phyloP scores from a whole-genome alignment of 192 early-diverging fungal genomes.

The Backusella tuberculispora region DNA sequence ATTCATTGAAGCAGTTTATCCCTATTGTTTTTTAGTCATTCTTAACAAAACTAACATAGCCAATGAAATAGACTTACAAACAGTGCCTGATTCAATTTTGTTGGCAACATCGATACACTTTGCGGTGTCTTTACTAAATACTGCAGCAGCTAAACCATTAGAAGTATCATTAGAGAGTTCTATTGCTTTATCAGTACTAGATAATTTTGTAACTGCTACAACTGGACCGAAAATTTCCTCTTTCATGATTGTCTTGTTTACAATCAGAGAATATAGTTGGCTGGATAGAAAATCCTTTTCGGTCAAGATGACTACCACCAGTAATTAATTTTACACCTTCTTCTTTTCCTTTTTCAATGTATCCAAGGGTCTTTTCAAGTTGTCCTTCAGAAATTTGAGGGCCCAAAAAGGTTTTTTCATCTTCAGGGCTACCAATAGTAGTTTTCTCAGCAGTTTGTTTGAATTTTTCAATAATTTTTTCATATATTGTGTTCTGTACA shows the following conservation, averaged over 20 bases:
- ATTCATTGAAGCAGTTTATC: conserved; percentile 25
- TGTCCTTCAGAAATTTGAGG: conserved; percentile 70
- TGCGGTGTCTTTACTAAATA: conserved; percentile 70
- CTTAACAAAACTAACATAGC: not conserved
- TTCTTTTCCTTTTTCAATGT: conserved; percentile 62
- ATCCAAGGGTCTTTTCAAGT: conserved; percentile 56
- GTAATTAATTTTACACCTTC: too few relatives aligned
- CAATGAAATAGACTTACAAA: conserved; percentile 44
- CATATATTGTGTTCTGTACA: conserved; percentile 70
- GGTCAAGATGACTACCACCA: conserved; percentile 61
- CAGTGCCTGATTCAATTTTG: conserved; percentile 54
- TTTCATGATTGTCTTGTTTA: conserved; percentile 55
- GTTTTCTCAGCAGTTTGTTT: conserved; percentile 47
- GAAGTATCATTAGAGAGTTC: conserved; percentile 68
- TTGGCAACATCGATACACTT: conserved; percentile 57
- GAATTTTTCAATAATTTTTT: conserved; percentile 66
- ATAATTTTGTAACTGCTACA: conserved; percentile 72
- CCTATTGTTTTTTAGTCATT: not conserved
- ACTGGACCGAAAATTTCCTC: conserved; percentile 91
- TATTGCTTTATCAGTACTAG: conserved; percentile 70
- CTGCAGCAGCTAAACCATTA: conserved; percentile 74
- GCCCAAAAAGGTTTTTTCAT: conserved; percentile 63
- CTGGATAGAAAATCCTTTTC: conserved; percentile 74
- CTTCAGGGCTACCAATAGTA: conserved; percentile 69
- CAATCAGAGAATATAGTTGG: conserved; percentile 76